Conservation (phyloP, 2,329 filamentous ascomycete species). For the Alternaria atra region DNA sequence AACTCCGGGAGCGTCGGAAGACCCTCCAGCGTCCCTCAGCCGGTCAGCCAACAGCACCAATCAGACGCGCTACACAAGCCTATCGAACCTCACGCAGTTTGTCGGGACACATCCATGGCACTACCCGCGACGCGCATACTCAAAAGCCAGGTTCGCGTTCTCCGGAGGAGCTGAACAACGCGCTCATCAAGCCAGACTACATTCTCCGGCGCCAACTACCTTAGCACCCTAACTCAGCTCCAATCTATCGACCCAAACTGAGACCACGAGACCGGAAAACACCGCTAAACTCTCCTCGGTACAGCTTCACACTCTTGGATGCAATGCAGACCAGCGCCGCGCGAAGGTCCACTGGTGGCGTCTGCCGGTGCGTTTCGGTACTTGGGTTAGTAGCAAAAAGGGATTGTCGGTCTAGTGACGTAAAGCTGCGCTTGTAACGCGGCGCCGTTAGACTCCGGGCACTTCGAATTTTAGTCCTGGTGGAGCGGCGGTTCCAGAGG, state of each 20-base stretch:
- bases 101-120: background rate
- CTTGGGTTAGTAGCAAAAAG: background rate
- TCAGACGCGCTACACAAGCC: background rate
- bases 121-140: background rate
- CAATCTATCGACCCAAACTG: background rate
- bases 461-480: background rate
- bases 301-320: background rate
- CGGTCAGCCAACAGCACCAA: background rate
- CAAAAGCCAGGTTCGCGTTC: background rate
- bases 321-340: background rate
- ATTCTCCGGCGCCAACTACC: background rate
- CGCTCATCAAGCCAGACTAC: background rate
- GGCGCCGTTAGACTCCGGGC: background rate
- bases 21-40: background rate
- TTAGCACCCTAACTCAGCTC: background rate
- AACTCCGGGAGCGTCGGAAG: background rate
- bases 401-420: background rate
- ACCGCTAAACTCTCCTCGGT: background rate
- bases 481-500: background rate
- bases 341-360: background rate
- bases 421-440: background rate
- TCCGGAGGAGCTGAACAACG: background rate
- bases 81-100: background rate
- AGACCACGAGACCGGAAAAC: background rate
- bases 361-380: conserved; percentile 6